Evolutionary conservation across 805 yeast species (phyloP), one percentile per base, ranked within the genome.

Genomic region (Candida endomychidarum): DNA sequence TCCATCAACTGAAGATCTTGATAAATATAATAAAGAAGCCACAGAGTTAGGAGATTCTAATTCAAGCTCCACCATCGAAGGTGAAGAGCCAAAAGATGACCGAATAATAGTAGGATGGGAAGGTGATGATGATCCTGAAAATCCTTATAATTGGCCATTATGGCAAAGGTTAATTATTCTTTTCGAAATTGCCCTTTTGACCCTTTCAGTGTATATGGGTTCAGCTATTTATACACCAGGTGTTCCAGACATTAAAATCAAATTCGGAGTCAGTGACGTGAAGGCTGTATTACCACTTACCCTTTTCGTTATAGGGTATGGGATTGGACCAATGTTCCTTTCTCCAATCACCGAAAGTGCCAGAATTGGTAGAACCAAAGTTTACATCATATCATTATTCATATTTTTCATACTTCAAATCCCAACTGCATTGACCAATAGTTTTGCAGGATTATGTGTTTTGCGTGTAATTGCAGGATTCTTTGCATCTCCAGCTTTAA

Each of bases 301-400:
- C 0, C 44, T 78, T 34, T 81, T 75, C 47, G 81, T 80, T 11
- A 52, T 79, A 20, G 86, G 84, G 9, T 79, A 80, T 50, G 85
- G 81, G 41, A 38, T 78, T 17, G 85, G 85, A 1, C 84, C 86
- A 2, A 65, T 80, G 67, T 42, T 79, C 2, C 74, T 78, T 36
- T 74, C 83, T 0, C 86, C 86, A 5, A 49, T 80, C 43, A 72
- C 81, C 8, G 86, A 81, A 52, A 66, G 75, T 37, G 76, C 80
- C 2, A 52, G 57, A 2, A 54, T 77, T 40, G 85, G 85, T 12
- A 67, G 85, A 45, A 75, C 74, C 38, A 58, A 66, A 20, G 67
- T 77, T 34, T 80, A 78, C 46, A 63, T 72, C 25, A 33, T 61
- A 16, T 69, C 83, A 2, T 56, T 78, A 29, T 63, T 77, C 43